These are phyloP conservation scores for Venustampulla echinocandica DNA, from an alignment of 495 filamentous ascomycete species.

Conservation along the genomic window DNA sequence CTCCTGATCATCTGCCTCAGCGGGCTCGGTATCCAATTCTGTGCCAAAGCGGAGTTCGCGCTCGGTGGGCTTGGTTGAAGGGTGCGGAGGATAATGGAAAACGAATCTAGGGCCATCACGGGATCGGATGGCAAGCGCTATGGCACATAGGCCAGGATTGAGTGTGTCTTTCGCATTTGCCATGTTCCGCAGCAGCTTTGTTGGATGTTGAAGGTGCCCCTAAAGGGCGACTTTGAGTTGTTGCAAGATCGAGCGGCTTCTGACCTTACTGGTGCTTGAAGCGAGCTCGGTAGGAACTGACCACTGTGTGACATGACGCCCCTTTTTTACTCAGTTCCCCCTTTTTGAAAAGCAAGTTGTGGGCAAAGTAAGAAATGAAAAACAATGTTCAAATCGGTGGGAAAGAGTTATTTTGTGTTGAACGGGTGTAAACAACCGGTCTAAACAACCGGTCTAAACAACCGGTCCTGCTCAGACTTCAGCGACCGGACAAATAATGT, in stretches of 20 bases:
- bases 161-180: not conserved
- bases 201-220: not conserved
- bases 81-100: constrained; percentile 80
- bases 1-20: constrained; percentile 27
- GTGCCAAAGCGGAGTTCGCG: constrained; percentile 14
- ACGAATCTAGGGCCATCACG: constrained; percentile 75
- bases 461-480: too few species aligned
- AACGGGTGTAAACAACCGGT: too few species aligned
- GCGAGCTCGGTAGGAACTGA: not conserved
- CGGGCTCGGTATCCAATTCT: constrained; percentile 21
- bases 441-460: too few species aligned
- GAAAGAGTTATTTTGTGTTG: too few species aligned
- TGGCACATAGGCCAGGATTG: constrained; percentile 43
- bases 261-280: too few species aligned
- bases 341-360: not conserved
- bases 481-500: too few species aligned
- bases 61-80: constrained; percentile 26
- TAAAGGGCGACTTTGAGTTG: too few species aligned
- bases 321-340: too few species aligned
- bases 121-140: constrained; percentile 75
- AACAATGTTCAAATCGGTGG: too few species aligned
- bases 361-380: not conserved
- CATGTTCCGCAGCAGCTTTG: not conserved
- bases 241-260: too few species aligned
- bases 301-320: not conserved